Conservation (phyloP, 1,139 yeast species). For the Williopsis jadinii region DNA sequence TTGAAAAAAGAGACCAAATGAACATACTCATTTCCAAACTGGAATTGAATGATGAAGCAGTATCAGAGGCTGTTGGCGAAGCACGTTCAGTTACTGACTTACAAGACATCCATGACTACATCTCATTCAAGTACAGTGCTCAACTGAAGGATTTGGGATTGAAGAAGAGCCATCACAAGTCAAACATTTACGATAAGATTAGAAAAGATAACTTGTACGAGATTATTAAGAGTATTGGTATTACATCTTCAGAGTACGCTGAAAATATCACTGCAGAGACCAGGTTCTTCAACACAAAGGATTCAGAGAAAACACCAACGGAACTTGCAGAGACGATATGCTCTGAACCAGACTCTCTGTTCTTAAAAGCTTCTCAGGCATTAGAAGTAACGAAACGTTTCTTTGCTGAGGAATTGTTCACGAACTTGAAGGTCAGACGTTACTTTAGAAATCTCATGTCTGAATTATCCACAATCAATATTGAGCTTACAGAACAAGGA, state of each 20-base stretch:
- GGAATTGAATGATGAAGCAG: constrained; percentile 48
- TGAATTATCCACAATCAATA: constrained; percentile 62
- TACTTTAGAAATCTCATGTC: constrained; percentile 67
- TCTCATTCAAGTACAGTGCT: constrained; percentile 75
- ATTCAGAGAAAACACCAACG: constrained; percentile 56
- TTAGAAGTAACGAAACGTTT: constrained; percentile 69
- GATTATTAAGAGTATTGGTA: constrained; percentile 69
- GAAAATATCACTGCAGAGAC: constrained; percentile 72
- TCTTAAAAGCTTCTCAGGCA: constrained; percentile 56
- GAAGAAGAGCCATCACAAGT: constrained; percentile 31
- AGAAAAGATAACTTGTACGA: constrained; percentile 60
- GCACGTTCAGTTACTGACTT: constrained; percentile 68
- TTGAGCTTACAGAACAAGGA: constrained; percentile 84
- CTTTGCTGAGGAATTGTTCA: constrained; percentile 72
- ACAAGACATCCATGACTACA: constrained; percentile 82
- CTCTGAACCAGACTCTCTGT: constrained; percentile 45
- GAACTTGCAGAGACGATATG: constrained; percentile 53
- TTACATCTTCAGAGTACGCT: constrained; percentile 72
- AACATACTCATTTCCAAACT: constrained; percentile 51
- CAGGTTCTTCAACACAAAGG: constrained; percentile 63
- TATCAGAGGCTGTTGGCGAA: constrained; percentile 45
- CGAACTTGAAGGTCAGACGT: constrained; percentile 75
- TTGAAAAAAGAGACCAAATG: constrained; percentile 66
- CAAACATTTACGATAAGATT: constrained; percentile 68
- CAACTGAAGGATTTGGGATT: constrained; percentile 47